Percentiles rank a stretch among this genome's conserved stretches.
Evolutionary conservation across 257 asterid genomes (phyloP).

Genomic region (Scutellaria minor): DNA sequence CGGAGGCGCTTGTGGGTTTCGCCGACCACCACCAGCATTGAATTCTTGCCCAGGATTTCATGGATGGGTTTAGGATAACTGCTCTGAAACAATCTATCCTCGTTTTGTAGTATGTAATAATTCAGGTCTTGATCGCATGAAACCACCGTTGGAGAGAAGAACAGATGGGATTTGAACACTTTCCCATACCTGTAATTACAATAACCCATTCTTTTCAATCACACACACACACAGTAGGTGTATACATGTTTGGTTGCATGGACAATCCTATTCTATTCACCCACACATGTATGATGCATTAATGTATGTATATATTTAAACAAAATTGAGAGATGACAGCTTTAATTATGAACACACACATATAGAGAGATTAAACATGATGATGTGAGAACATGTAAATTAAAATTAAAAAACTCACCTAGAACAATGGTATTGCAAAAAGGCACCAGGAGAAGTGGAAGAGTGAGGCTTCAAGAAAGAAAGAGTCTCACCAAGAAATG

Average conservation of each 20-base stretch:
- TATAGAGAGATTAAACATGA: not conserved
- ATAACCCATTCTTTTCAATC: not conserved
- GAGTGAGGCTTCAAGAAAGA: slow-evolving; percentile 72
- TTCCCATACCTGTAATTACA: slow-evolving; percentile 58
- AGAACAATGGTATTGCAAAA: slow-evolving; percentile 64
- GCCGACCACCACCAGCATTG: slow-evolving; percentile 70
- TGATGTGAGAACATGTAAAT: slow-evolving; percentile 5
- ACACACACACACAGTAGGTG: not conserved
- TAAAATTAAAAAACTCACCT: slow-evolving; percentile 42
- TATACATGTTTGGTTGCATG: too few relatives aligned
- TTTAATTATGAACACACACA: not conserved
- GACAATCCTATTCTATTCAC: not conserved
- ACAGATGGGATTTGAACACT: slow-evolving; percentile 77
- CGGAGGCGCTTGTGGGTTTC: slow-evolving; percentile 72
- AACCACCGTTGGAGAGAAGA: slow-evolving; percentile 73
- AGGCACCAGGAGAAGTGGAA: slow-evolving; percentile 65
- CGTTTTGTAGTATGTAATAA: slow-evolving; percentile 71
- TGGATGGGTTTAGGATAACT: slow-evolving; percentile 81
- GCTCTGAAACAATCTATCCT: slow-evolving; percentile 66
- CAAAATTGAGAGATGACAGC: slow-evolving; percentile 30
- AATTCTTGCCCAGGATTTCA: slow-evolving; percentile 67
- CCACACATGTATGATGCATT: not conserved
- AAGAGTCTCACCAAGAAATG: slow-evolving; percentile 75
- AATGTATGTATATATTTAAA: not conserved
- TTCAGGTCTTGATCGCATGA: slow-evolving; percentile 81